A percentile compares a stretch with the other conserved stretches of the same genome.
These are phyloP conservation scores for Phytopythium oedochilum DNA, from an alignment of 352 stramenopile genomes.

Conservation along the genomic window DNA sequence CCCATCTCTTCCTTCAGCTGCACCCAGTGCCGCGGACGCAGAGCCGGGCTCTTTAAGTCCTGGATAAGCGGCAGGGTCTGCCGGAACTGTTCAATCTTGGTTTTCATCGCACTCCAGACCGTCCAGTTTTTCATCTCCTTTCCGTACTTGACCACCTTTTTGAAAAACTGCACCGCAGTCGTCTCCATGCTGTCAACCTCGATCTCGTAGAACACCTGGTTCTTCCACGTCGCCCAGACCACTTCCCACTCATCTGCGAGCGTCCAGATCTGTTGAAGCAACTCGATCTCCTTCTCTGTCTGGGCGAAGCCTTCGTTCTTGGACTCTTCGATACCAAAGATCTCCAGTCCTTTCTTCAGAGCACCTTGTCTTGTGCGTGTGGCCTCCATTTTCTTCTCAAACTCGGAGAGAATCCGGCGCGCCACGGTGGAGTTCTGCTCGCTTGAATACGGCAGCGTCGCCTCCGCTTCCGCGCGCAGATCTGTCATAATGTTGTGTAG, in stretches of 20 bases:
- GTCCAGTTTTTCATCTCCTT: conserved; percentile 93
- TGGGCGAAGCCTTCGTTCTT: conserved; percentile 85
- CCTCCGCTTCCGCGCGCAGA: conserved; percentile 63
- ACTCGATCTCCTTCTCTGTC: conserved; percentile 86
- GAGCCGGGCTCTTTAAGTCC: conserved; percentile 88
- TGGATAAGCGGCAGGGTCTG: conserved; percentile 92
- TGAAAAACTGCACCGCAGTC: conserved; percentile 86
- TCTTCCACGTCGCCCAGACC: conserved; percentile 91
- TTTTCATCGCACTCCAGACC: conserved; percentile 89
- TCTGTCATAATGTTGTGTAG: conserved; percentile 86
- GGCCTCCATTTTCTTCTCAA: conserved; percentile 86
- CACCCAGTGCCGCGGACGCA: conserved; percentile 87
- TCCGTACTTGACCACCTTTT: conserved; percentile 91
- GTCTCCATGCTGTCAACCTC: conserved; percentile 91
- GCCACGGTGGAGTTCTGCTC: conserved; percentile 50
- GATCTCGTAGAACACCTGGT: conserved; percentile 89
- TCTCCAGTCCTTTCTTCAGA: conserved; percentile 89
- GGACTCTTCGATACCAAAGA: conserved; percentile 89
- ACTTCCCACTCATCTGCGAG: conserved; percentile 87
- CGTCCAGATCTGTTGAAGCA: conserved; percentile 89
- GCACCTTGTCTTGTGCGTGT: conserved; percentile 60
- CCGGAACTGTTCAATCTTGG: conserved; percentile 92
- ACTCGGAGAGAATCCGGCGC: conserved; percentile 73
- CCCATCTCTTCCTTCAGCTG: conserved; percentile 87
- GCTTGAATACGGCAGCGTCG: conserved; percentile 68